Conservation (phyloP, 441 rosid genomes). For the Euphorbia corollata region DNA sequence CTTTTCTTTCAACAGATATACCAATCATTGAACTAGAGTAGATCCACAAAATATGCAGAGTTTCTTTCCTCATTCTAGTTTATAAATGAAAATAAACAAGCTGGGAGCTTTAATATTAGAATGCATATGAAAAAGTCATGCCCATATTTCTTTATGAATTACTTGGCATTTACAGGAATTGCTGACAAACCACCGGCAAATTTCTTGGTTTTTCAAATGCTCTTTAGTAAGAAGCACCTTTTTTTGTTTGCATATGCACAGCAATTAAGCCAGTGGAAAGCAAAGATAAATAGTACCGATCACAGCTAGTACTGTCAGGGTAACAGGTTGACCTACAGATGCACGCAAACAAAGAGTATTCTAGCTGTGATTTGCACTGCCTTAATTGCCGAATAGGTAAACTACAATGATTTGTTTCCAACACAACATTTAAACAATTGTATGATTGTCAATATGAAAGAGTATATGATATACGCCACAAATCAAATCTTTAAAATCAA, state of each 20-base stretch:
- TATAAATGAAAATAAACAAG: background rate
- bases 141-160: background rate
- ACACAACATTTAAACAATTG: background rate
- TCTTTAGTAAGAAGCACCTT: background rate
- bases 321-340: too few species aligned
- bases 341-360: background rate
- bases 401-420: conserved; percentile 4
- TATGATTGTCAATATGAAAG: too few species aligned
- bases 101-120: background rate
- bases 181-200: background rate
- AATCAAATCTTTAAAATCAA: background rate
- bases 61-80: background rate
- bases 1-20: background rate
- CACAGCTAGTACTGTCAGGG: background rate
- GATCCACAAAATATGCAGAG: background rate
- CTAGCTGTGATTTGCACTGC: background rate
- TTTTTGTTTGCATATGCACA: background rate
- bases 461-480: background rate
- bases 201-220: too few species aligned
- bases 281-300: background rate
- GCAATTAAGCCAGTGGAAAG: background rate
- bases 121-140: background rate
- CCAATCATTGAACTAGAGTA: too few species aligned
- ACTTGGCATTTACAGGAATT: background rate
- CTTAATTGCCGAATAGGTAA: background rate